phyloP scores from a whole-genome alignment of 1,284 basidiomycete genomes.

The Golubevia pallescens region DNA sequence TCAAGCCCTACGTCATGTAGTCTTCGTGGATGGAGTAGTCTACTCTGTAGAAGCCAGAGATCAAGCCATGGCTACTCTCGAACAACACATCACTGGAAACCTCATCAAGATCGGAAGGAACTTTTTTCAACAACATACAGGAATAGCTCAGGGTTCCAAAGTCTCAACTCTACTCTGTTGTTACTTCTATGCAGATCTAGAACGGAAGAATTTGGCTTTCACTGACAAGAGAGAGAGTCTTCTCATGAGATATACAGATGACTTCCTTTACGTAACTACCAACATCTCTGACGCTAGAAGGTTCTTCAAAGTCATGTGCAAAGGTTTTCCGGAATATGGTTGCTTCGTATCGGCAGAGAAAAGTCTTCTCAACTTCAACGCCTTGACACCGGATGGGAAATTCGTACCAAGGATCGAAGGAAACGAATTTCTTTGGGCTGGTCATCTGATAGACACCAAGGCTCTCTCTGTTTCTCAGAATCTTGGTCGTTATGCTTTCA shows the following conservation, averaged over 20 bases:
- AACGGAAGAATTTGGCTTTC: constrained; percentile 72
- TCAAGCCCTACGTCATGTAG: constrained; percentile 73
- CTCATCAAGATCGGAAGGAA: constrained; percentile 74
- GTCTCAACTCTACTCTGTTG: constrained; percentile 83
- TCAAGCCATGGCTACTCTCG: constrained; percentile 76
- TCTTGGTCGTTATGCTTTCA: neutral
- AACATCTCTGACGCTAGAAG: constrained; percentile 71
- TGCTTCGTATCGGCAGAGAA: constrained; percentile 88
- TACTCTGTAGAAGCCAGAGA: constrained; percentile 71
- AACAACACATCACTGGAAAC: constrained; percentile 88
- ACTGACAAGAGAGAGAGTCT: constrained; percentile 50
- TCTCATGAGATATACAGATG: constrained; percentile 85
- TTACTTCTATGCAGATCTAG: constrained; percentile 86
- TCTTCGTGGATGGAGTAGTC: constrained; percentile 81
- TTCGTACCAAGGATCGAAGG: neutral
- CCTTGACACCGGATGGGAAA: neutral
- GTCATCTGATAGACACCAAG: constrained; percentile 76
- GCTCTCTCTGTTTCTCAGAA: constrained; percentile 72
- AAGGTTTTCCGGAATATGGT: constrained; percentile 89
- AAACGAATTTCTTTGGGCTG: constrained; percentile 90
- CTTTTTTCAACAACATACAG: constrained; percentile 83
- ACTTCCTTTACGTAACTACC: constrained; percentile 88
- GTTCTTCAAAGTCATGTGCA: constrained; percentile 81
- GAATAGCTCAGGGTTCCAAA: constrained; percentile 94
- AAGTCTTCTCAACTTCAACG: constrained; percentile 76